Evolutionary conservation across 371 early-diverging fungal species (phyloP), one percentile per base, ranked within the genome.

Genomic region (Dinochytrium kinnereticum): DNA sequence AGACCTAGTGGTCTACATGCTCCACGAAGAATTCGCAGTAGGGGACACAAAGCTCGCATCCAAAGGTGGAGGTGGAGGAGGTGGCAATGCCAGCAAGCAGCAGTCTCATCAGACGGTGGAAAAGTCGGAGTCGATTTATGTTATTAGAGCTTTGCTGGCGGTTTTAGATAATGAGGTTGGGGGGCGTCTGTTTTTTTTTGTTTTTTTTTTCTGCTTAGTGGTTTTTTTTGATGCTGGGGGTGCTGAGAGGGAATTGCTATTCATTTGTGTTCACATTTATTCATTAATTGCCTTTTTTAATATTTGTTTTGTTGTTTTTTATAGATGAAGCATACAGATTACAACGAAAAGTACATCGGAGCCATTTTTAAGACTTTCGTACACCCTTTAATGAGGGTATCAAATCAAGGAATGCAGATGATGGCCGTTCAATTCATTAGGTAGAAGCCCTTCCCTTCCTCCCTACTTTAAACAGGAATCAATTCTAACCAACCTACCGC

Each of bases 401-500:
- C 76, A 0, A 71, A 77, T 44, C 76, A 76, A 26, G 72, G 75
- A 24, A 51, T 86, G 51, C 85, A 86, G 59, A 80, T 72, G 53
- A 68, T 78, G 71, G 82, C 87, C 2, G 81, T 86, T 38, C 87
- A 84, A 51, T 86, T 85, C 70, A 80, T 83, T 36, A 75, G 76
- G 77, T 79, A 55, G n/a, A n/a, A n/a, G n/a, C n/a, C n/a, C n/a
- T n/a, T n/a, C n/a, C n/a, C n/a, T n/a, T n/a, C n/a, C n/a, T n/a
- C n/a, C n/a, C n/a, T n/a, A n/a, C n/a, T n/a, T n/a, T n/a, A n/a
- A n/a, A n/a, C n/a, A n/a, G n/a, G n/a, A n/a, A n/a, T n/a, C n/a
- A n/a, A n/a, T n/a, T n/a, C n/a, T n/a, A n/a, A n/a, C n/a, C n/a
- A n/a, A n/a, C n/a, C n/a, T n/a, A n/a, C n/a, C n/a, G n/a, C n/a